Percentiles rank a stretch among this genome's conserved stretches.
Evolutionary conservation across 805 yeast genomes (phyloP).

Genomic region (Kazachstania bromeliacearum): DNA sequence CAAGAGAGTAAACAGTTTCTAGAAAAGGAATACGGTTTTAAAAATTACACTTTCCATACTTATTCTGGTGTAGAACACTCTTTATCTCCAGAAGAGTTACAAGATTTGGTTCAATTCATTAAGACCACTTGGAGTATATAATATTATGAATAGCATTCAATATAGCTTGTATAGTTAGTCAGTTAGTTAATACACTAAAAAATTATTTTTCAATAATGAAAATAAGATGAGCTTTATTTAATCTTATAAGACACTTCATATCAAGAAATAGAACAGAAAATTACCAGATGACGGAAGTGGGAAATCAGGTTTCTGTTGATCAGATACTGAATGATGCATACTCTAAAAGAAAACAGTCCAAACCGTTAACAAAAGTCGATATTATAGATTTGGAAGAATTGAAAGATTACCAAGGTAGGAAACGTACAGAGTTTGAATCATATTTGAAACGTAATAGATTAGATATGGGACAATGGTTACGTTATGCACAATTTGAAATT

Average conservation of each 20-base stretch:
- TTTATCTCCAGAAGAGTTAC: slow-evolving; percentile 56
- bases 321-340: slow-evolving; percentile 55
- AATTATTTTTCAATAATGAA: too few species aligned
- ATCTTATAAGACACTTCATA: neutral
- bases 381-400: slow-evolving; percentile 74
- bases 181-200: too few species aligned
- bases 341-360: slow-evolving; percentile 31
- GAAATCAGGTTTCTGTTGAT: slow-evolving; percentile 54
- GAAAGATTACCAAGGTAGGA: slow-evolving; percentile 62
- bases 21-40: slow-evolving; percentile 32
- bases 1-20: slow-evolving; percentile 38
- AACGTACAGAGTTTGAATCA: slow-evolving; percentile 74
- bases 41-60: slow-evolving; percentile 38
- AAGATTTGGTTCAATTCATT: slow-evolving; percentile 42
- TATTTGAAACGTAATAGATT: slow-evolving; percentile 78
- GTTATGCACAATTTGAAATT: slow-evolving; percentile 83
- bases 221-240: neutral
- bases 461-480: slow-evolving; percentile 79
- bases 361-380: slow-evolving; percentile 29
- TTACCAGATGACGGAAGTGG: slow-evolving; percentile 14
- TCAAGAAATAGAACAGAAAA: too few species aligned
- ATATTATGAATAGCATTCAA: too few species aligned
- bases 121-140: slow-evolving; percentile 18
- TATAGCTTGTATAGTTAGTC: too few species aligned
- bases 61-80: slow-evolving; percentile 65